Evolutionary conservation across 345 rosid species (phyloP), one percentile per base, ranked within the genome.

Genomic region (Erodium maritimum): DNA sequence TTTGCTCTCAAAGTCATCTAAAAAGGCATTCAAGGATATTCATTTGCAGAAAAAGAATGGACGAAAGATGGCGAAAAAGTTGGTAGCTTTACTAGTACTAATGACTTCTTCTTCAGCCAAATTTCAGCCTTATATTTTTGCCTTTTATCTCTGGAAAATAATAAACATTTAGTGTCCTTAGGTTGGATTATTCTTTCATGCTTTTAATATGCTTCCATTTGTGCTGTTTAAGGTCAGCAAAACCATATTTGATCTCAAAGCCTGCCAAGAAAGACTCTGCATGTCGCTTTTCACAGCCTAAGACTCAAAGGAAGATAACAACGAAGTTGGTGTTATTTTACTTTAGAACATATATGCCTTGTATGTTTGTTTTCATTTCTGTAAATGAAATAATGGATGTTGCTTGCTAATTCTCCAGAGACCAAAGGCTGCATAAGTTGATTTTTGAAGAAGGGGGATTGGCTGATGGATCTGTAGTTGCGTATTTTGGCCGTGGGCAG

Each of bases 381-480:
- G 62, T 20, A 33, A 24, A 55, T 50, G 34, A 11, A 60, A 7
- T 57, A 19, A 58, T 60, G 61, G 52, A 37, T 54, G 46, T 58
- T 59, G 52, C 19, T 23, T 61, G 17, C 55, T 63, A 56, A 53
- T 50, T 60, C 57, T 66, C 51, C 68, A 93, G 99, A 75, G 99
- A 93, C 66, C 83, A 85, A 61, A 73, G 87, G 56, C 64, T 83
- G 75, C 99, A 93, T 75, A 93, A 77, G 66, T 69, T 89, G 71
- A 93, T 89, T 54, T 93, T 93, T 66, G 97, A 83, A 64, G 80
- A 71, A 62, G 86, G 74, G 73, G 86, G 91, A 65, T 74, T 93
- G 74, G 95, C 97, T 56, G 99, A 93, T 77, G 99, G 99, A 74
- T 83, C 91, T 71, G 97, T 85, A 85, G 82, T 93, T 54, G 94